These are phyloP conservation scores for Mucor irregularis DNA, from an alignment of 371 early-diverging fungal species.

Conservation along the genomic window DNA sequence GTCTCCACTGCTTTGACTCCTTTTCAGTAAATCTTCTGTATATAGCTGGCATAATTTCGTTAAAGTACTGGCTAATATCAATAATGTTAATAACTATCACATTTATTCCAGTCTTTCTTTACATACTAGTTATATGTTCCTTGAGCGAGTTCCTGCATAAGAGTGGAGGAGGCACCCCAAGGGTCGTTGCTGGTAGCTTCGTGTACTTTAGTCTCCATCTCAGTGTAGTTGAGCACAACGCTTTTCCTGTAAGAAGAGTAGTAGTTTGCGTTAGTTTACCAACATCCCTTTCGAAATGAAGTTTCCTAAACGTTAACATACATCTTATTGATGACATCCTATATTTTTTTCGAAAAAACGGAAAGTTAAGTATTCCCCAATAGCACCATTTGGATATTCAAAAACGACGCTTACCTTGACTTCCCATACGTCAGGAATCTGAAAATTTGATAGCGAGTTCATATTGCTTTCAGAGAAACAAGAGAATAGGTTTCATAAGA, in stretches of 20 bases:
- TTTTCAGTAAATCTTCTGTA: constrained; percentile 86
- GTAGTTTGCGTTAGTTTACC: background rate
- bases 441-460: constrained; percentile 45
- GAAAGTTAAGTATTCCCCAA: background rate
- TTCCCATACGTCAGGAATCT: constrained; percentile 58
- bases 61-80: constrained; percentile 73
- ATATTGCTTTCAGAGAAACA: constrained; percentile 12
- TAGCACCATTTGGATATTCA: background rate
- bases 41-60: constrained; percentile 92
- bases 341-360: background rate
- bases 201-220: constrained; percentile 86
- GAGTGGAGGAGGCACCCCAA: constrained; percentile 92
- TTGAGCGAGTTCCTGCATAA: constrained; percentile 89
- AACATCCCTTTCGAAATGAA: too few relatives aligned
- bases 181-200: constrained; percentile 85
- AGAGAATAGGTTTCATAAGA: too few relatives aligned
- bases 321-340: constrained; percentile 73
- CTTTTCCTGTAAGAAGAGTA: constrained; percentile 46
- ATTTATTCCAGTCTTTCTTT: background rate
- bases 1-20: constrained; percentile 86
- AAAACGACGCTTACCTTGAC: constrained; percentile 40
- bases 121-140: constrained; percentile 78
- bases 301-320: constrained; percentile 21
- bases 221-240: constrained; percentile 83
- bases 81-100: background rate